Evolutionary conservation across 495 filamentous ascomycete species (phyloP).

Genomic region (Parathielavia appendiculata): DNA sequence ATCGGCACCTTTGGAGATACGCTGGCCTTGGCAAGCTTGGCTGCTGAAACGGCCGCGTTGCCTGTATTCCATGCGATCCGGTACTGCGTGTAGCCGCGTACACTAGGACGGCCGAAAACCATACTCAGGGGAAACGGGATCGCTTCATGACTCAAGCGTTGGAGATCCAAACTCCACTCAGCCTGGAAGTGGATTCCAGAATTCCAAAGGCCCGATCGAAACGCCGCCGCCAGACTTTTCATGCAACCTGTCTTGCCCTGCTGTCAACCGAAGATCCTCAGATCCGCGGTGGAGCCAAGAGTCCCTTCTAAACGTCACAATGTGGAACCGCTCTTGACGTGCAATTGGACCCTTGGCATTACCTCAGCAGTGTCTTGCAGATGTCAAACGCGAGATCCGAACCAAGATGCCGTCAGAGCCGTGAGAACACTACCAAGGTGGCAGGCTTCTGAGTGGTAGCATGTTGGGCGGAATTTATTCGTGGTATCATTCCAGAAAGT

Average conservation of each 20-base stretch:
- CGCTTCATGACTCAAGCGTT: too few relatives aligned
- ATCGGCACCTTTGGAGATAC: too few relatives aligned
- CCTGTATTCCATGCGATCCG: too few relatives aligned
- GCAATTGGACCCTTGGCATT: not conserved
- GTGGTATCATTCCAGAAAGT: slow-evolving; percentile 1
- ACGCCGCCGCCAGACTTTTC: too few relatives aligned
- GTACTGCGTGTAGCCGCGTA: too few relatives aligned
- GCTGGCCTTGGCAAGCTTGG: not conserved
- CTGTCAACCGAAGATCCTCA: not conserved
- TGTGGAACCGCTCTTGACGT: not conserved
- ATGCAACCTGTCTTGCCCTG: not conserved
- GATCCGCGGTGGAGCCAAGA: not conserved
- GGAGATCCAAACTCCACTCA: too few relatives aligned
- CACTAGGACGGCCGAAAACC: too few relatives aligned
- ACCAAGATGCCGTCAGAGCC: slow-evolving; percentile 12
- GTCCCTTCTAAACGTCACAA: not conserved
- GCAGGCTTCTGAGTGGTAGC: not conserved
- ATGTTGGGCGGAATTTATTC: slow-evolving; percentile 9
- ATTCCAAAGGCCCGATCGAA: too few relatives aligned
- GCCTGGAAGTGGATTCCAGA: not conserved
- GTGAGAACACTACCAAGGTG: not conserved
- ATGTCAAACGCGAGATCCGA: not conserved
- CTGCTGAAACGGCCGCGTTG: too few relatives aligned
- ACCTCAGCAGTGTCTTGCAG: not conserved
- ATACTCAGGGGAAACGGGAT: too few relatives aligned